Evolutionary conservation across 768 basidiomycete genomes (phyloP), one percentile per base, ranked within the genome.

Genomic region (Lactifluus rugatus): DNA sequence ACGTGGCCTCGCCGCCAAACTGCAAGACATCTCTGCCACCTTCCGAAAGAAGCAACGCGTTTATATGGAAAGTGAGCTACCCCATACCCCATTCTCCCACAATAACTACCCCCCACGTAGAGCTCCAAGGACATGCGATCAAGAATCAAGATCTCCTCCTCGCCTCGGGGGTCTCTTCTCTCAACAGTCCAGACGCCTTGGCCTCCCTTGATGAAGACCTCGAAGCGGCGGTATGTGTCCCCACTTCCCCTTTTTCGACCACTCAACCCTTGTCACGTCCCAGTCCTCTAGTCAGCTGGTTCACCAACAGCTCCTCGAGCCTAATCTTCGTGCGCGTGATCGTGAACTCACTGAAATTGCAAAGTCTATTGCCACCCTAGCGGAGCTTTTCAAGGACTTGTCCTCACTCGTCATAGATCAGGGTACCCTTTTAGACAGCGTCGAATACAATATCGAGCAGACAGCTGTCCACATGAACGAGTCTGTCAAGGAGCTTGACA

Each of bases 41-140:
- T 97, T 99, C 69, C 82, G 96, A 62, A 97, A 96, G 78, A 98
- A 95, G 75, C 96, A 99, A 73, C 85, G 92, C 59, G 89, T 95
- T 32, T 98, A 97, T 72, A 89, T 99, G 89, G 89, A 96, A 74
- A 94, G 96, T 95, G 70, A 73, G 94, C 19, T 80, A 55, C 52
- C 64, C 53, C 54, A 21, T 49, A 46, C 46, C 48, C 39, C 42
- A 44, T 54, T 17, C 31, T 31, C 28, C 9, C n/a, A n/a, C n/a
- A n/a, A n/a, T 19, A 10, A 39, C 49, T 50, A 58, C 28, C 41
- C 42, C 53, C 50, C 52, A 2, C 39, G 48, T 70, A 96, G 95
- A 88, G 70, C 78, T 98, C 44, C 92, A 95, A 76, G 96, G 96
- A 61, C 94, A 98, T 76, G 92, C 94, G 69, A 93, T 92, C 70